Evolutionary conservation across 306 rosid genomes (phyloP).

Genomic region (Ammopiptanthus mongolicus): DNA sequence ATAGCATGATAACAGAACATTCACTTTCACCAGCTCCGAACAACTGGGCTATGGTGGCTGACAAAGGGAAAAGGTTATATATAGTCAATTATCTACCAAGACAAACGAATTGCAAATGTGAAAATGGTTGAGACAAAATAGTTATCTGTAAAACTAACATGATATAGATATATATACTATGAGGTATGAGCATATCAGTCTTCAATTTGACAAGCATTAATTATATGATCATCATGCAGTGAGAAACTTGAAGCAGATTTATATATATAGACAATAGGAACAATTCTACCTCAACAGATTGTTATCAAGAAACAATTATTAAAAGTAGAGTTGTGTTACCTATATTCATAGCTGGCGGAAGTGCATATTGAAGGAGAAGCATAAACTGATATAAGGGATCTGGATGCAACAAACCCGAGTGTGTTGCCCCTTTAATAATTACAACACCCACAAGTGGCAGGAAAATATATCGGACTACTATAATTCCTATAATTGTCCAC

Average conservation of each 20-base stretch:
- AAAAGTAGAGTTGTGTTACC: conserved; percentile 27
- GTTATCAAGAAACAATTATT: neutral
- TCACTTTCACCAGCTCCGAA: conserved; percentile 74
- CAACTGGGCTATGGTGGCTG: conserved; percentile 72
- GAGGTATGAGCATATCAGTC: no score
- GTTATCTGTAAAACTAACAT: neutral
- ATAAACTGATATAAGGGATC: conserved; percentile 76
- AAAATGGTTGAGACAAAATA: neutral
- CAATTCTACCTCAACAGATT: neutral
- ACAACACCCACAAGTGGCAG: conserved; percentile 58
- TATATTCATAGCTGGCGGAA: conserved; percentile 82
- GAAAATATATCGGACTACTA: conserved; percentile 48
- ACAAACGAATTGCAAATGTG: neutral
- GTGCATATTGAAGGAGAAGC: conserved; percentile 73
- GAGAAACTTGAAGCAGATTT: neutral
- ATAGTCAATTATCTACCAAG: neutral
- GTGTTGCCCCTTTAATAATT: conserved; percentile 48
- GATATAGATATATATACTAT: no score
- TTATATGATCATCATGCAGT: neutral
- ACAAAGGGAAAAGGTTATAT: neutral
- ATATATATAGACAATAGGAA: neutral
- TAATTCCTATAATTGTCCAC: conserved; percentile 43
- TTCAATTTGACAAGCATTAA: no score
- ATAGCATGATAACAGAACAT: conserved; percentile 67
- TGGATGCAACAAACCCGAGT: conserved; percentile 49